Evolutionary conservation across 31 red algal genomes (phyloP).

Genomic region (Odonthalia washingtoniensis): DNA sequence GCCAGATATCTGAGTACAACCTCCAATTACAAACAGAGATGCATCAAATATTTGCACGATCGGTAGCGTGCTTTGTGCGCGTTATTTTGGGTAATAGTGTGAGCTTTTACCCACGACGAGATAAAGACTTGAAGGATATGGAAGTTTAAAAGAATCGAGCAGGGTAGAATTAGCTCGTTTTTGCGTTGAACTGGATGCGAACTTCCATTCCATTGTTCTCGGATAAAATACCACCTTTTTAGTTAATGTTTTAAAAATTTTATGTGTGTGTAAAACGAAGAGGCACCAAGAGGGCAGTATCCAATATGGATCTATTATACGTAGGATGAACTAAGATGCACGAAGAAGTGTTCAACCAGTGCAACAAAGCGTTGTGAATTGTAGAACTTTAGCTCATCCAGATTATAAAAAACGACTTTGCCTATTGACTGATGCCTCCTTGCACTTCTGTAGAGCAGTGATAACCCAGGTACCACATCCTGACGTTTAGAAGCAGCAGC

Average conservation of each 20-base stretch:
- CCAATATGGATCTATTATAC: background rate
- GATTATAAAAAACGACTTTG: background rate
- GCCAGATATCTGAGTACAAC: background rate
- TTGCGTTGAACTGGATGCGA: constrained; percentile 51
- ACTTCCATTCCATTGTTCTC: constrained; percentile 17
- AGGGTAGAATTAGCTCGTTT: constrained; percentile 33
- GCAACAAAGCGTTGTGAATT: background rate
- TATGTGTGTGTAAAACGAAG: constrained; percentile 23
- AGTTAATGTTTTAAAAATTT: constrained; percentile 4
- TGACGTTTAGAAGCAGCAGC: background rate
- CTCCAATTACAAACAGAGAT: background rate
- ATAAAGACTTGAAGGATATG: background rate
- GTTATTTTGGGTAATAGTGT: background rate
- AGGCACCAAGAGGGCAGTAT: constrained; percentile 17
- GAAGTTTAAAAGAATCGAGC: background rate
- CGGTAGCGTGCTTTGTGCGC: background rate
- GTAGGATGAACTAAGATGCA: background rate
- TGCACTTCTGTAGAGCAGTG: background rate
- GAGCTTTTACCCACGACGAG: background rate
- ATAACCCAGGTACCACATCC: background rate
- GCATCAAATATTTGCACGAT: background rate
- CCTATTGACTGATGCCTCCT: background rate
- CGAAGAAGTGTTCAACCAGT: background rate
- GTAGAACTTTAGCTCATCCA: background rate
- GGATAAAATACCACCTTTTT: constrained; percentile 4